A percentile compares a stretch with the other conserved stretches of the same genome.
Evolutionary conservation across 345 rosid genomes (phyloP).

Genomic region (Schrenkiella parvula): DNA sequence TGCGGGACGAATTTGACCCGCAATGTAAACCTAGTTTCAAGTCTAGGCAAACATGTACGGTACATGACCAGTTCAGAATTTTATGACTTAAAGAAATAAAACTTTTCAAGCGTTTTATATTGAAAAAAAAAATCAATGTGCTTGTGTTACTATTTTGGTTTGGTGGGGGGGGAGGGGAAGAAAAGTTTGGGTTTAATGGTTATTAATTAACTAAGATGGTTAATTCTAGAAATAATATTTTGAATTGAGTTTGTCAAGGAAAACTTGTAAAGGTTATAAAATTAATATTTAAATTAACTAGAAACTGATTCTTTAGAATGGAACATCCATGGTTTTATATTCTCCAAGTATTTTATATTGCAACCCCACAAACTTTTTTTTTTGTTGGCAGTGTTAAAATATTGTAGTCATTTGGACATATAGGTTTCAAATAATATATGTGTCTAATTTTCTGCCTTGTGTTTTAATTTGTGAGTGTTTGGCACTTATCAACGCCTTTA

Average conservation of each 20-base stretch:
- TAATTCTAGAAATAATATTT: conserved; percentile 3
- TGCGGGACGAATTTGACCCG: no score
- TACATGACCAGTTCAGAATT: neutral
- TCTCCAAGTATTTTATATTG: neutral
- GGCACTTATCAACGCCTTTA: neutral
- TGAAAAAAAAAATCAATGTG: neutral
- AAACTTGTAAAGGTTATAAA: neutral
- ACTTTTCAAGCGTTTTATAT: neutral
- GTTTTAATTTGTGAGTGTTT: neutral
- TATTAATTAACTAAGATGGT: neutral
- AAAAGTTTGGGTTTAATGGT: neutral
- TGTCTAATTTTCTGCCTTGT: neutral
- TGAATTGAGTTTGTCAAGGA: neutral
- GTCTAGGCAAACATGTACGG: neutral
- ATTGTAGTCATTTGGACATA: neutral
- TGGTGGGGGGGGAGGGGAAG: neutral
- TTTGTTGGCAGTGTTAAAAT: neutral
- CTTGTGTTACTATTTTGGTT: neutral
- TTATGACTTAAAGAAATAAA: neutral
- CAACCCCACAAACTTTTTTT: neutral
- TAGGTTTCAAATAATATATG: neutral
- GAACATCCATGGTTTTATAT: conserved; percentile 27
- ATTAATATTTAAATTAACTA: neutral
- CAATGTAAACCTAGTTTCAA: no score
- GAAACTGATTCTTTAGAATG: conserved; percentile 11